Base-by-base conservation (phyloP, 176 grass and related monocot genomes). In the Bolboschoenus planiculmis region DNA sequence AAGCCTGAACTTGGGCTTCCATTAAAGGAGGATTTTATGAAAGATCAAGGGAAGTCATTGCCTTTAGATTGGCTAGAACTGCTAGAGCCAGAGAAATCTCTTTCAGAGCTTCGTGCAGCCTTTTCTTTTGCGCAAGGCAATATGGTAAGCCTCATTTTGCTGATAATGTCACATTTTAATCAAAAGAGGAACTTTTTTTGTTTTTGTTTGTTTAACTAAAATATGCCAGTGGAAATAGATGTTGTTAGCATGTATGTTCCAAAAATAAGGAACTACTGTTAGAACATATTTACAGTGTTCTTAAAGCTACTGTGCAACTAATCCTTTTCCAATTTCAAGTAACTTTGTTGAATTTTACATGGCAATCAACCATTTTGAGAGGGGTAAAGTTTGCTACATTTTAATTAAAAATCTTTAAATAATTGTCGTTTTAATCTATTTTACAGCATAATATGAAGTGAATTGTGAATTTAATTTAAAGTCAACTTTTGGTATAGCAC, bases 101-200 rank as follows among this genome's bases (percentile, higher is more conserved):
- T 92, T 90, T 85, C 91, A 51, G 74, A 93, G 46, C 60, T 93
- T 76, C 40, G 65, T 85, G 83, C 81, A 66, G 54, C 61, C 2
- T 93, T 86, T 72, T 84, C 86, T 80, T 84, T 82, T 78, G 56
- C 71, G 20, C 85, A 79, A 44, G 91, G 88, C 56, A 67, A 87
- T 82, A 68, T 90, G 86, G 91, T 93, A 85, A 85, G 48, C 46
- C 84, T 10, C 58, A 74, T 31, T 63, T 16, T 48, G 33, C 55
- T 40, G 43, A 57, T 59, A 16, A 7, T 78, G 20, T 5, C 5
- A 8, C 2, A 16, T 50, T 15, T n/a, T 68, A 20, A 68, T 39
- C 18, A 39, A 67, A 34, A 77, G 26, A 53, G 26, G 27, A 27
- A 30, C 7, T 50, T 26, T 16, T 27, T 33, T 26, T 35, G 10